Base-by-base conservation (phyloP, 2,329 filamentous ascomycete genomes). In the Pseudogymnoascus sp. region DNA sequence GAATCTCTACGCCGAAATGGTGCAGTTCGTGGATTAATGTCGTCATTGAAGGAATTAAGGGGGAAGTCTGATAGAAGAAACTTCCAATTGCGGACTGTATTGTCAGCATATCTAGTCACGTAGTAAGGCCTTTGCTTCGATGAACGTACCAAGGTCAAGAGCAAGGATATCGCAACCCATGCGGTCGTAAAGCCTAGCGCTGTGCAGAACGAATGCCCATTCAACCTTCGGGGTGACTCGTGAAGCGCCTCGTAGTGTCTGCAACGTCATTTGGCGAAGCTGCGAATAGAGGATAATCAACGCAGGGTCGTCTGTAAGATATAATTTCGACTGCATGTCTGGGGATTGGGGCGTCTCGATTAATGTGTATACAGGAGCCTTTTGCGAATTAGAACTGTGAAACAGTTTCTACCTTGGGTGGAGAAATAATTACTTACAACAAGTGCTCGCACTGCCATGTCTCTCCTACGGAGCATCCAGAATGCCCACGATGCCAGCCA, bases 401-500 rank as follows among this genome's bases (percentile, higher is more conserved):
- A 34, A 56, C 12, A 34, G 28, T 14, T 56, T 18, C 56, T 25
- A 28, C 8, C 36, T 23, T 14, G n/a, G 7, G 14, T 21, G 38
- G 12, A 44, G 14, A 18, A 59, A 16, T 56, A 18, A 38, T 31
- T 25, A 73, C 87, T 79, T 77, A 91, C 89, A 69, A 96, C 89
- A 3, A 99, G 79, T 5, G 89, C 86, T 61, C 90, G 85, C 5
- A 97, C 91, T 5, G 93, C 90, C 80, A 92, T 89, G 68, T 96
- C 90, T 65, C 88, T 85, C 66, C 89, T 84, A 38, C 86, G 86
- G 4, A 97, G 81, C 82, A 96, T 90, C 89, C 91, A 96, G 73
- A 96, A 96, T 2, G 91, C 90, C 95, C 95, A 99, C 0, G 90
- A 95, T 10, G 93, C 90, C 64, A 96, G 84, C 93, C 95, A 99